These are phyloP conservation scores for Nephelium lappaceum DNA, from an alignment of 345 rosid genomes.

Conservation along the genomic window DNA sequence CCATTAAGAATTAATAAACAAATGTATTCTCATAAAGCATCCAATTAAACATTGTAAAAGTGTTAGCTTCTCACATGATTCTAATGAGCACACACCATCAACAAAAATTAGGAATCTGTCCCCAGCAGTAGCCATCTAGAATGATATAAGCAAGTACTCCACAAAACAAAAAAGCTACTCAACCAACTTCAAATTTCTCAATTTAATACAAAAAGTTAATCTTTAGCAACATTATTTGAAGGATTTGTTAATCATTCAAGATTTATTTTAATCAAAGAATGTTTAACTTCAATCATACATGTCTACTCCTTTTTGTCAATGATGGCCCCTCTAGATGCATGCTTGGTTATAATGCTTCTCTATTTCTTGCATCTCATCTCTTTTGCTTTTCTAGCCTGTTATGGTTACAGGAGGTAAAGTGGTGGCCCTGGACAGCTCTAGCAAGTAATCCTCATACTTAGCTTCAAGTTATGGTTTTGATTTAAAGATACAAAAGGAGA, in stretches of 20 bases:
- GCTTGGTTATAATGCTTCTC: conserved; percentile 44
- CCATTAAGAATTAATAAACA: conserved; percentile 6
- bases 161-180: not conserved
- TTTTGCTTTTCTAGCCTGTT: conserved; percentile 7
- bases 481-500: conserved; percentile 48
- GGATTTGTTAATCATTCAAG: conserved; percentile 18
- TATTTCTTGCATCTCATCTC: conserved; percentile 2
- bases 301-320: conserved; percentile 31
- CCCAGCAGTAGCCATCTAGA: not conserved
- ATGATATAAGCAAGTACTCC: conserved; percentile 11
- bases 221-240: conserved; percentile 26
- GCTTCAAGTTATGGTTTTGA: conserved; percentile 56
- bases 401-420: conserved; percentile 10
- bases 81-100: conserved; percentile 48
- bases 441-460: conserved; percentile 22
- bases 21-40: not conserved
- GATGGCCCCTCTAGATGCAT: conserved; percentile 40
- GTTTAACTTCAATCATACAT: conserved; percentile 35
- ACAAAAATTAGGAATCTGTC: conserved; percentile 4
- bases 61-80: conserved; percentile 43
- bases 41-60: conserved; percentile 22
- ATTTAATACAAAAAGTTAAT: conserved; percentile 35
- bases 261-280: conserved; percentile 31
- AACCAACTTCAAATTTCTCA: conserved; percentile 17
- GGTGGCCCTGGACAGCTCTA: conserved; percentile 45